Percentiles rank a stretch among this genome's conserved stretches.
Conservation (phyloP, 345 rosid species). For the Populus nigra region DNA sequence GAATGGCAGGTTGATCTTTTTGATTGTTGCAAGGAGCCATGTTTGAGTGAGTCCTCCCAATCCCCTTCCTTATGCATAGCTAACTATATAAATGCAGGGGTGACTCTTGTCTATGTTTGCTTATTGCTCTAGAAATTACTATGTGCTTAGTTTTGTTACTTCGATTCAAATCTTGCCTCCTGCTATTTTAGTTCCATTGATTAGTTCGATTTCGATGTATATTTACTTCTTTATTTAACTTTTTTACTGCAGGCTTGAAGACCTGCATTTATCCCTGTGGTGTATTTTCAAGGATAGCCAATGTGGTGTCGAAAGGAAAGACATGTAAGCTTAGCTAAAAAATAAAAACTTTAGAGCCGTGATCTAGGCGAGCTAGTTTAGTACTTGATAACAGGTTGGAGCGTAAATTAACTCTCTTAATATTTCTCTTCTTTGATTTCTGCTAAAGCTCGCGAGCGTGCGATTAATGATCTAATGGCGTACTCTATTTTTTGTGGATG, state of each 20-base stretch:
- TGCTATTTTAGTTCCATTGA: too few relatives aligned
- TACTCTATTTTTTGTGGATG: constrained; percentile 27
- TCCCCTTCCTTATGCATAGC: not conserved
- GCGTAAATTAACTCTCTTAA: not conserved
- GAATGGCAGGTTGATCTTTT: constrained; percentile 30
- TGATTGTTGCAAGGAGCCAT: constrained; percentile 31
- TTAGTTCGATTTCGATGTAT: too few relatives aligned
- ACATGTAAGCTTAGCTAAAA: constrained; percentile 12
- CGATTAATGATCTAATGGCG: constrained; percentile 22
- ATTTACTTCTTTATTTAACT: not conserved
- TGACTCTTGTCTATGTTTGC: too few relatives aligned
- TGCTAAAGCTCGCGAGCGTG: constrained; percentile 23
- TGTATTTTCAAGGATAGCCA: constrained; percentile 26
- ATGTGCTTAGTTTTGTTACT: too few relatives aligned
- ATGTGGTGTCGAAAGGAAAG: constrained; percentile 25
- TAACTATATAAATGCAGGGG: too few relatives aligned
- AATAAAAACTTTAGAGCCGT: not conserved
- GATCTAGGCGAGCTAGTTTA: not conserved
- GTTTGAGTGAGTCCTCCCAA: constrained; percentile 25
- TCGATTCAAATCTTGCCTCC: too few relatives aligned
- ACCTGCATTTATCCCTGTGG: constrained; percentile 37
- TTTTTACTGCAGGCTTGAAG: constrained; percentile 20
- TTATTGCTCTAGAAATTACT: too few relatives aligned
- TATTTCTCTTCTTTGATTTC: not conserved
- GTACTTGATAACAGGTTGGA: not conserved